Conservation (phyloP, 2,329 filamentous ascomycete species). For the Xylaria sp. region DNA sequence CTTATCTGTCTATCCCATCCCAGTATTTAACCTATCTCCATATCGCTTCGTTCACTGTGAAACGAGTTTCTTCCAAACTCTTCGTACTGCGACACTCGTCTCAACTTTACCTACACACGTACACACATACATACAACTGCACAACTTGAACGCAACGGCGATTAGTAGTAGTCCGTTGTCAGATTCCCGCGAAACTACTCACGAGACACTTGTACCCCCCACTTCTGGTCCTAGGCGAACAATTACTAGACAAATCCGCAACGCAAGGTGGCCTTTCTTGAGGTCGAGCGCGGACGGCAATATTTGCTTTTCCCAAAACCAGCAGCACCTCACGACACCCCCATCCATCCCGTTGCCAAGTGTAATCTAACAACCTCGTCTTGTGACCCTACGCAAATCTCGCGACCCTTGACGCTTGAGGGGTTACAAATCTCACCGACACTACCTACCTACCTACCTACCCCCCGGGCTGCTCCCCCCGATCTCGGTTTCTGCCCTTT, state of each 20-base stretch:
- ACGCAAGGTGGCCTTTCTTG: no score
- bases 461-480: no score
- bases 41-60: slow-evolving; percentile 1
- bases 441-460: no score
- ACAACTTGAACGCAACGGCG: background rate
- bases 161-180: slow-evolving; percentile 4
- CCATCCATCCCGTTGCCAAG: background rate
- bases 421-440: slow-evolving; percentile 7
- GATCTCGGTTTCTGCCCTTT: slow-evolving; percentile 21
- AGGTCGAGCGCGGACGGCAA: background rate
- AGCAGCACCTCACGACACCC: background rate
- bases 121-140: background rate
- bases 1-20: slow-evolving; percentile 4
- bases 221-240: slow-evolving; percentile 10
- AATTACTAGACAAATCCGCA: slow-evolving; percentile 9
- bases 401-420: slow-evolving; percentile 7
- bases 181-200: slow-evolving; percentile 12
- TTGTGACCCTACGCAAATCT: slow-evolving; percentile 23
- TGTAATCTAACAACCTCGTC: slow-evolving; percentile 18
- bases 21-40: background rate
- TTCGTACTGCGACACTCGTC: background rate
- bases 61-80: background rate
- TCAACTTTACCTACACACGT: background rate
- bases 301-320: slow-evolving; percentile 12
- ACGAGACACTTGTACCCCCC: slow-evolving; percentile 18